A percentile compares a stretch with the other conserved stretches of the same genome.
Conservation (phyloP, 331 rosid genomes). For the Phaseolus coccineus region DNA sequence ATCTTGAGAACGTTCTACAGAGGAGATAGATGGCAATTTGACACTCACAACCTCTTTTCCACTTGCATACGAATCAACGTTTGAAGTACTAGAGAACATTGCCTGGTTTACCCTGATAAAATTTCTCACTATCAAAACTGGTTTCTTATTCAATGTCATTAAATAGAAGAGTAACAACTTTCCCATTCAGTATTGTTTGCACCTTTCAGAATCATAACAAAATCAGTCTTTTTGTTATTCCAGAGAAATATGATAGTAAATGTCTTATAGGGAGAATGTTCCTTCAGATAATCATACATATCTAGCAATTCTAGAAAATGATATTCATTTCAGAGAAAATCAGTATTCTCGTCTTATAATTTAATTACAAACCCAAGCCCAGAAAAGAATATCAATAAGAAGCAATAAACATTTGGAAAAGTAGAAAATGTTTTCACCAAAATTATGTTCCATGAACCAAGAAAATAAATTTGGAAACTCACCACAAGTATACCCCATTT, state of each 20-base stretch:
- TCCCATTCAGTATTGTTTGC: slow-evolving; percentile 15
- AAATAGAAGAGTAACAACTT: slow-evolving; percentile 19
- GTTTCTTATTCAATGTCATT: slow-evolving; percentile 13
- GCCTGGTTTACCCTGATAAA: slow-evolving; percentile 83
- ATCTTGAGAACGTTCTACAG: slow-evolving; percentile 54
- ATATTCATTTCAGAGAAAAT: slow-evolving; percentile 31
- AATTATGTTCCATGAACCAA: slow-evolving; percentile 1
- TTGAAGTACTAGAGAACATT: slow-evolving; percentile 75
- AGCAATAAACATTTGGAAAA: slow-evolving; percentile 20
- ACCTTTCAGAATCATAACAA: slow-evolving; percentile 36
- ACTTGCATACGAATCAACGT: slow-evolving; percentile 76
- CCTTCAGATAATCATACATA: slow-evolving; percentile 18
- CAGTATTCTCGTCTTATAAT: slow-evolving; percentile 27
- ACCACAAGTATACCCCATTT: slow-evolving; percentile 93
- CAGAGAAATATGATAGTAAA: slow-evolving; percentile 27
- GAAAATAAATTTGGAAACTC: slow-evolving; percentile 49
- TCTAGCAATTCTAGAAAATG: slow-evolving; percentile 35
- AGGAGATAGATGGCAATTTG: slow-evolving; percentile 82
- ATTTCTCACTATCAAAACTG: slow-evolving; percentile 36
- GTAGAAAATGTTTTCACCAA: not conserved
- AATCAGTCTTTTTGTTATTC: slow-evolving; percentile 4
- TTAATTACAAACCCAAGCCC: slow-evolving; percentile 12
- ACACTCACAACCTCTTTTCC: slow-evolving; percentile 80
- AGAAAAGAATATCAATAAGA: slow-evolving; percentile 15
- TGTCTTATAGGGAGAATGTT: slow-evolving; percentile 11